phyloP scores from a whole-genome alignment of 2,329 filamentous ascomycete genomes.

The Clarireedia hainanense region DNA sequence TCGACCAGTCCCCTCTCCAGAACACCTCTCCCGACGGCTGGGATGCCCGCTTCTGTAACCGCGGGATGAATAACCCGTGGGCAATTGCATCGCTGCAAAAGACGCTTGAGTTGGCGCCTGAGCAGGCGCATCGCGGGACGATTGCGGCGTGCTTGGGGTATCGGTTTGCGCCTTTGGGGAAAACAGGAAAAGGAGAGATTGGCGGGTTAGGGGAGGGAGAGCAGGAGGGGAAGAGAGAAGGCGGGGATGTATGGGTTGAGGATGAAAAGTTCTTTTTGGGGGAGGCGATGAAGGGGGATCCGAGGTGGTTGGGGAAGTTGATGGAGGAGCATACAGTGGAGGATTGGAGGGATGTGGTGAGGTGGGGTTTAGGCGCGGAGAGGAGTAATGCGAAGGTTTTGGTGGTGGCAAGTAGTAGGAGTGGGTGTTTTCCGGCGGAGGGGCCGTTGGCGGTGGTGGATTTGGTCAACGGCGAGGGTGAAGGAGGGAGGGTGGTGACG shows the following conservation, averaged over 20 bases:
- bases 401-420: slow-evolving; percentile 26
- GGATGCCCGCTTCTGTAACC: slow-evolving; percentile 24
- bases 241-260: neutral
- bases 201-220: neutral
- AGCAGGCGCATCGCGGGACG: slow-evolving; percentile 23
- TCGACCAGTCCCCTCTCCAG: slow-evolving; percentile 29
- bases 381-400: slow-evolving; percentile 20
- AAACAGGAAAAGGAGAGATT: neutral
- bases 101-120: slow-evolving; percentile 19
- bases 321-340: slow-evolving; percentile 29
- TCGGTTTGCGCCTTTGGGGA: slow-evolving; percentile 16
- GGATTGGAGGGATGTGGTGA: slow-evolving; percentile 27
- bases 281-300: slow-evolving; percentile 25
- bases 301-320: slow-evolving; percentile 25
- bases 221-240: neutral
- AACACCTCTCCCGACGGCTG: slow-evolving; percentile 23
- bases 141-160: slow-evolving; percentile 27
- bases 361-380: slow-evolving; percentile 16
- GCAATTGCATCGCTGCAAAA: slow-evolving; percentile 23
- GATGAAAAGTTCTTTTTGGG: slow-evolving; percentile 26
- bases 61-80: slow-evolving; percentile 24
- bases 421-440: slow-evolving; percentile 28
- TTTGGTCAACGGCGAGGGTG: slow-evolving; percentile 17
- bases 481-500: neutral
- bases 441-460: slow-evolving; percentile 27